Base-by-base conservation (phyloP, 73 alveolate species). In the Paramecium primaurelia region DNA sequence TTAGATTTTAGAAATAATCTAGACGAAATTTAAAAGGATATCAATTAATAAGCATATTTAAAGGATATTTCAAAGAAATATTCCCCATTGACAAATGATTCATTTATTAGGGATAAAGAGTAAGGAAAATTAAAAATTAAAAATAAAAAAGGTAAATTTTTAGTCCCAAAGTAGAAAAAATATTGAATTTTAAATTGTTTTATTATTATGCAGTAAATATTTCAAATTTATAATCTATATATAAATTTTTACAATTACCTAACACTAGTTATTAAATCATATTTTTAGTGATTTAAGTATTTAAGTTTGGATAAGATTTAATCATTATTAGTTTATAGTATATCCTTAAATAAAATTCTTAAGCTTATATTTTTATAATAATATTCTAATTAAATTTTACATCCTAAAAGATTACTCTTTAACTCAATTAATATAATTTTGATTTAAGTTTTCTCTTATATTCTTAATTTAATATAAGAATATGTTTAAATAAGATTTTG, bases 1-100 rank as follows among this genome's bases (percentile, higher is more conserved):
- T 36, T 80, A 11, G 75, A 49, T 80, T 80, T 45, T 28, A 73
- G 87, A 73, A 80, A 80, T 49, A 80, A 80, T 45, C 7, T 80
- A 12, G 91, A 80, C 45, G 71, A 80, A 47, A 80, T 80, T 80
- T 4, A 45, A 49, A 45, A 22, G 25, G 42, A 80, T 25, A 47
- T 47, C 0, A 7, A 28, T 44, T 40, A 80, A 14, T 10, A 80
- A 47, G 44, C 44, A 18, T 40, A 26, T 4, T 45, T 80, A 25
- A 80, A 42, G 38, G 73, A 47, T 9, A 26, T 32, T 6, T 44
- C 44, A 4, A 25, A 32, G 25, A 80, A 80, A 54, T 49, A 80
- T 25, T 20, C 47, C 7, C 77, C 71, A 45, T 12, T 40, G 37
- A 80, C 71, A 38, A 20, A 80, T 44, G 75, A 80, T 22, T 25